These are phyloP conservation scores for Cercospora beticola DNA, from an alignment of 2,329 filamentous ascomycete genomes.

Conservation along the genomic window DNA sequence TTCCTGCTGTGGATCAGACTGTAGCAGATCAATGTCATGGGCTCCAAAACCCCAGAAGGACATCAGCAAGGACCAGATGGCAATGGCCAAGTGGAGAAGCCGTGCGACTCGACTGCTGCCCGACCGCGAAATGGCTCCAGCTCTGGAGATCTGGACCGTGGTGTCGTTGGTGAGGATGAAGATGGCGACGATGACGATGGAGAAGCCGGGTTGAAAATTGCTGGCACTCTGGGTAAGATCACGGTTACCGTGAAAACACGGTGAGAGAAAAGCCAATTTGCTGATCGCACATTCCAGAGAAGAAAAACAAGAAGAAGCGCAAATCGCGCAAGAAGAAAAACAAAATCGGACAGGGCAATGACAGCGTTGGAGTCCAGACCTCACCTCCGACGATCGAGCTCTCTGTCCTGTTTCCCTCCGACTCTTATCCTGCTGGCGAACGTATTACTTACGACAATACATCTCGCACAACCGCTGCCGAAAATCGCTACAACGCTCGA, in stretches of 20 bases:
- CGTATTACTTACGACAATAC: constrained; percentile 79
- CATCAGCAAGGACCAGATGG: constrained; percentile 37
- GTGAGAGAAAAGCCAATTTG: neutral
- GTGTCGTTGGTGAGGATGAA: constrained; percentile 16
- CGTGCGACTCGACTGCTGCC: constrained; percentile 2
- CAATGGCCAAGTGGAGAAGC: constrained; percentile 28
- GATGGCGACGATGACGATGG: constrained; percentile 26
- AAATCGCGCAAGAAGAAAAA: constrained; percentile 21
- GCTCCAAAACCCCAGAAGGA: constrained; percentile 42
- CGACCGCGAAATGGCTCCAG: neutral
- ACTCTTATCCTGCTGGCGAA: constrained; percentile 69
- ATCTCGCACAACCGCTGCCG: constrained; percentile 77
- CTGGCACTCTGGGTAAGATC: constrained; percentile 2
- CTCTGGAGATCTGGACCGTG: neutral
- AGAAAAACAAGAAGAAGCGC: constrained; percentile 22
- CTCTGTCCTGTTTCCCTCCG: constrained; percentile 66
- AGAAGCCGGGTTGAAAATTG: constrained; percentile 10
- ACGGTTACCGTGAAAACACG: neutral
- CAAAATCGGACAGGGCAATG: neutral
- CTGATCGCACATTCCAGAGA: constrained; percentile 10
- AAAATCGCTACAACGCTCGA: constrained; percentile 68
- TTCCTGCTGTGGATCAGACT: neutral
- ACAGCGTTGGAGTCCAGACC: neutral
- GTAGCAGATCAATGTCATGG: constrained; percentile 33
- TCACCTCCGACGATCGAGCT: constrained; percentile 39